Base-by-base conservation (phyloP, 1,284 basidiomycete species). In the Pterula multifida region DNA sequence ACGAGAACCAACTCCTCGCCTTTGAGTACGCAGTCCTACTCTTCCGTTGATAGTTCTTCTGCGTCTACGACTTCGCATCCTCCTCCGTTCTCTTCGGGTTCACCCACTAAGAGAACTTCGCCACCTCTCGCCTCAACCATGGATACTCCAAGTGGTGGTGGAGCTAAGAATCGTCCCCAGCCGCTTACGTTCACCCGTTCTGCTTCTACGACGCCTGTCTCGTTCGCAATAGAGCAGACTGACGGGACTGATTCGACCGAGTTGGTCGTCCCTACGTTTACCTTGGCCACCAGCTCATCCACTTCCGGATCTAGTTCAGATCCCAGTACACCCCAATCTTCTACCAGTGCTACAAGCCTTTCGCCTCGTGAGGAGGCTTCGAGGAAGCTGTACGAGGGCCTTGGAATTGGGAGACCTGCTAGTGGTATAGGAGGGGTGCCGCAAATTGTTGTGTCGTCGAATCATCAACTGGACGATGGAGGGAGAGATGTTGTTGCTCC, bases 331-430 rank as follows among this genome's bases (percentile, higher is more conserved):
- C 79, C 79, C 11, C 81, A 15, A 15, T 32, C 28, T 83, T 50
- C 85, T 85, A 3, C 78, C 79, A 51, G 86, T 85, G 1, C 84
- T 85, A 21, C 12, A 22, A 76, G 77, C 53, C 84, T 87, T 55
- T 85, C 83, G 63, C 79, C 81, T 58, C 81, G 84, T 66, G 87
- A 90, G 65, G 85, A 85, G 63, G 83, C 78, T 13, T 65, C 79
- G 32, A 88, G 85, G 77, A 87, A 85, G 67, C 66, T 88, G 52
- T 90, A 86, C 61, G 87, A 90, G 66, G 86, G 86, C 39, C 74
- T 90, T 32, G 84, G 87, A 13, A 73, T 89, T 49, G 84, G 84
- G 45, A 75, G 85, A 51, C 75, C 81, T 36, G 68, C 67, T 24
- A 75, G 75, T 44, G 65, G n/a, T n/a, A n/a, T 60, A 35, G 59